Base-by-base conservation (phyloP, 352 stramenopile genomes). In the Phytopythium sindhum region DNA sequence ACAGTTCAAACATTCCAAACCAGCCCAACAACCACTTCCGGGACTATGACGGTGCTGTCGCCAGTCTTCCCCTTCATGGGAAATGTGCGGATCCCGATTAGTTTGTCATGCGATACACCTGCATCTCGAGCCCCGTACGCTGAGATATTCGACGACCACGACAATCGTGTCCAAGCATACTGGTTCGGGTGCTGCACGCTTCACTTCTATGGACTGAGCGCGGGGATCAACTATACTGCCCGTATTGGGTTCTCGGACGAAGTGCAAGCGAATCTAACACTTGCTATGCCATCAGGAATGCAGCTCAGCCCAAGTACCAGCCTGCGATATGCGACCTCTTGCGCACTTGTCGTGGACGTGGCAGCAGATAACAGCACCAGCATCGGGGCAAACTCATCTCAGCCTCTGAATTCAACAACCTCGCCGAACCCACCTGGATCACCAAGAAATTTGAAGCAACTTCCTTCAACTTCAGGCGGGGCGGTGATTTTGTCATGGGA, bases 401-500 rank as follows among this genome's bases (percentile, higher is more conserved):
- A 68, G 17, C 26, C 86, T 9, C 0, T 58, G 29, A 67, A 78
- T 4, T 68, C 58, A 26, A 89, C 80, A 1, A 56, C n/a, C 1
- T 1, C 29, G 2, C 56, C 68, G 15, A 88, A 70, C 29, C 47
- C 69, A 0, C 80, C 80, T 19, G 60, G 65, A 4, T 19, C 59
- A 24, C 72, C 73, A 4, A 72, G 67, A 51, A 77, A 73, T n/a
- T 44, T 88, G 1, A 60, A 61, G 28, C 69, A 81, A 57, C 31
- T 74, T 2, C 8, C 37, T 0, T 71, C 69, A 14, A 14, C 21
- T n/a, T 88, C 80, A 12, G 80, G 78, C 11, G 80, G 80, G 14
- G 50, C 63, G 19, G 68, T 85, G 21, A 54, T 70, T 1, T 45
- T 89, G 2, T 58, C 45, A 3, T 89, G 80, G 80, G 70, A 80